Evolutionary conservation across 2,329 filamentous ascomycete species (phyloP).

Genomic region (Penicillium sp.): DNA sequence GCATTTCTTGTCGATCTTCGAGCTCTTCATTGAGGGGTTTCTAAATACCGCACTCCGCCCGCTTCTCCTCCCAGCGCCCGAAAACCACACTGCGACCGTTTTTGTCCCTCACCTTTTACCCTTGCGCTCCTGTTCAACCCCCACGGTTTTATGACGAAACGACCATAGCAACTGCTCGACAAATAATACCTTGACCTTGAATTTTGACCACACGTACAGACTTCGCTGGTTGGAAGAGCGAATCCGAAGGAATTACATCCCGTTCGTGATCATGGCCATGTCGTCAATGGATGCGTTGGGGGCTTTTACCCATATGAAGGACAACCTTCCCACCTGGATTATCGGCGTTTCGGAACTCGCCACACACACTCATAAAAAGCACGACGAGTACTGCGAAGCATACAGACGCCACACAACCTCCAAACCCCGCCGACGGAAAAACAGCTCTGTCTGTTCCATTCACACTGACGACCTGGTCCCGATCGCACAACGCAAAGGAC

Average conservation of each 20-base stretch:
- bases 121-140: slow-evolving; percentile 3
- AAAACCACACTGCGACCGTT: background rate
- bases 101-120: background rate
- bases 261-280: slow-evolving; percentile 8
- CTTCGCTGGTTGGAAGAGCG: background rate
- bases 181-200: background rate
- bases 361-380: slow-evolving; percentile 41
- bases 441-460: slow-evolving; percentile 47
- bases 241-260: background rate
- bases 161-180: background rate
- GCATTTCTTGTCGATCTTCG: slow-evolving; percentile 2
- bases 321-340: slow-evolving; percentile 50
- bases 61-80: background rate
- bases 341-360: slow-evolving; percentile 44
- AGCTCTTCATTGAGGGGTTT: background rate
- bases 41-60: slow-evolving; percentile 1
- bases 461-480: slow-evolving; percentile 30
- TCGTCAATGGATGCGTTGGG: slow-evolving; percentile 44
- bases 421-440: slow-evolving; percentile 39
- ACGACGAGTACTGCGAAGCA: slow-evolving; percentile 46
- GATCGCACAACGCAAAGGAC: slow-evolving; percentile 18
- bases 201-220: background rate
- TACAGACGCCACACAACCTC: slow-evolving; percentile 38
- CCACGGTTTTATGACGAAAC: slow-evolving; percentile 19
- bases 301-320: slow-evolving; percentile 47